A percentile compares a stretch with the other conserved stretches of the same genome.
Conservation (phyloP, 2,329 filamentous ascomycete genomes). For the Clonostachys rosea region DNA sequence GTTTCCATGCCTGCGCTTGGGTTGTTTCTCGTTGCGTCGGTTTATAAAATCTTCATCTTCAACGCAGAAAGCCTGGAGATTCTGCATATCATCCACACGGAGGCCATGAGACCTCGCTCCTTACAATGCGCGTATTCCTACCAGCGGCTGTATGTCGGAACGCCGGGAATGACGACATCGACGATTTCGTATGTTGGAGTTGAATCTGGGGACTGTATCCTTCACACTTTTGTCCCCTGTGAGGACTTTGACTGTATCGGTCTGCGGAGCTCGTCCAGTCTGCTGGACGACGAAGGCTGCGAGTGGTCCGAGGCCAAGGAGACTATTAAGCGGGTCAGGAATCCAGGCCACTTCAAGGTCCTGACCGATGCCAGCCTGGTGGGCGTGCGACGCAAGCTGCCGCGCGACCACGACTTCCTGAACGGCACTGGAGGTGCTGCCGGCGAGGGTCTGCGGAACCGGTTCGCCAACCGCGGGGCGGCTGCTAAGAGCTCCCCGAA, state of each 20-base stretch:
- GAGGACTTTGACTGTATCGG: conserved; percentile 52
- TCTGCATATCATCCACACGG: conserved; percentile 58
- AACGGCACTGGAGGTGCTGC: conserved; percentile 5
- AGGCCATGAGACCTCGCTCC: conserved; percentile 52
- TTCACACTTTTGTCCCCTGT: conserved; percentile 58
- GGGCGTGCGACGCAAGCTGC: conserved; percentile 49
- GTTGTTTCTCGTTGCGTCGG: conserved; percentile 55
- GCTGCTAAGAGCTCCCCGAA: conserved; percentile 11
- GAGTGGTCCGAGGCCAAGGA: conserved; percentile 47
- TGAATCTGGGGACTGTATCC: conserved; percentile 56
- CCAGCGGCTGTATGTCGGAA: conserved; percentile 7
- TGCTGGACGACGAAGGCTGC: conserved; percentile 37
- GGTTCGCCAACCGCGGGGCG: conserved; percentile 13
- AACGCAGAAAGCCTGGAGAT: conserved; percentile 36
- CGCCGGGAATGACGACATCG: conserved; percentile 53
- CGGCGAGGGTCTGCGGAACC: conserved; percentile 17
- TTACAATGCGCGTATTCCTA: conserved; percentile 54
- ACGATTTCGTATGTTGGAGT: conserved; percentile 58
- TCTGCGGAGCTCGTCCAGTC: conserved; percentile 39
- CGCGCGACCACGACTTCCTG: not conserved
- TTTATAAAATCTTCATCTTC: conserved; percentile 53
- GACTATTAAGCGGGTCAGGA: conserved; percentile 46
- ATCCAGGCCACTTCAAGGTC: conserved; percentile 62
- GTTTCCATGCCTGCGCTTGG: conserved; percentile 54
- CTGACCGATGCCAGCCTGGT: conserved; percentile 56